A percentile compares a stretch with the other conserved stretches of the same genome.
Evolutionary conservation across 1,139 yeast species (phyloP).

Genomic region (Blastobotrys ciferrii): DNA sequence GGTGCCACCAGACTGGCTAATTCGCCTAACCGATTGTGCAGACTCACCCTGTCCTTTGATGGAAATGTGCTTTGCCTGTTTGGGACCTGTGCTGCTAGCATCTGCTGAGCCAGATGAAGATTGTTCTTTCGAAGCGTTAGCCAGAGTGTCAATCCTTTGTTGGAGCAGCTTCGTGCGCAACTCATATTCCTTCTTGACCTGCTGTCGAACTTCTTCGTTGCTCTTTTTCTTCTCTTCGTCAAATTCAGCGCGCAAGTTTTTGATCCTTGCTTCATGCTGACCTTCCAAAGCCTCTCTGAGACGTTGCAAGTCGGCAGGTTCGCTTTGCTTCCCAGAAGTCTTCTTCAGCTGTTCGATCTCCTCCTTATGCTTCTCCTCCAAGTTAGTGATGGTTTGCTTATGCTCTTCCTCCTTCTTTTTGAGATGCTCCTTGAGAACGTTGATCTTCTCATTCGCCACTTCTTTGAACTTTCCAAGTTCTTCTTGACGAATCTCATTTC

Average conservation of each 20-base stretch:
- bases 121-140: slow-evolving; percentile 8
- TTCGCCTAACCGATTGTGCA: background rate
- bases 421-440: slow-evolving; percentile 7
- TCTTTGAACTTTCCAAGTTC: slow-evolving; percentile 9
- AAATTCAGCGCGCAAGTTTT: slow-evolving; percentile 15
- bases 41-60: slow-evolving; percentile 8
- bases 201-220: slow-evolving; percentile 21
- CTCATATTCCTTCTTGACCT: slow-evolving; percentile 28
- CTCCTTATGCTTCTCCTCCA: slow-evolving; percentile 13
- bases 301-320: slow-evolving; percentile 5
- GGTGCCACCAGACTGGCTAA: slow-evolving; percentile 7
- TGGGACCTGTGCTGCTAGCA: slow-evolving; percentile 5
- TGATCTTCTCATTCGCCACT: slow-evolving; percentile 4
- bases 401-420: slow-evolving; percentile 15
- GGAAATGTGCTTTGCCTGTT: background rate
- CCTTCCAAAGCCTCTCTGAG: slow-evolving; percentile 13
- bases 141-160: slow-evolving; percentile 34
- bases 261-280: slow-evolving; percentile 12
- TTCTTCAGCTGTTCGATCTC: slow-evolving; percentile 15
- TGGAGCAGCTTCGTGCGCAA: slow-evolving; percentile 39
- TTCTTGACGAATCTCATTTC: slow-evolving; percentile 10
- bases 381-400: slow-evolving; percentile 11
- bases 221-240: slow-evolving; percentile 25
- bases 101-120: slow-evolving; percentile 9
- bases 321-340: slow-evolving; percentile 8